These are phyloP conservation scores for Odontarrhena argentea DNA, from an alignment of 345 rosid genomes.

Conservation along the genomic window DNA sequence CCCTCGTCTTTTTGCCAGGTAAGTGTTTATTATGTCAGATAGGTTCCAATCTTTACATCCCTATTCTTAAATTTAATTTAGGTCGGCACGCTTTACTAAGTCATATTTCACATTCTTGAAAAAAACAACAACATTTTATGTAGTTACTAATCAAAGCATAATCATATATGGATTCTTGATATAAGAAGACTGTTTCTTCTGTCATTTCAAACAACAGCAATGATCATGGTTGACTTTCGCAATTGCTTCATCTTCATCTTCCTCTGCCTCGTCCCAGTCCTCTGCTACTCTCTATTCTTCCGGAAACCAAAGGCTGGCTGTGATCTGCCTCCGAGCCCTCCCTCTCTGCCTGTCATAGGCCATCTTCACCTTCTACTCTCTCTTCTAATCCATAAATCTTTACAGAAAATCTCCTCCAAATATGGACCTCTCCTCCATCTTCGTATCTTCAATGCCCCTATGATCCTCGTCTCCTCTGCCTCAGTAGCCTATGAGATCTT, in stretches of 20 bases:
- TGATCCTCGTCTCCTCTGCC: no score
- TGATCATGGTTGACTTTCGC: not conserved
- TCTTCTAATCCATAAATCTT: constrained; percentile 17
- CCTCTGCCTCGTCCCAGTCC: constrained; percentile 1
- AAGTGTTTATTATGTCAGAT: no score
- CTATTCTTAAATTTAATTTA: no score
- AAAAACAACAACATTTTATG: no score
- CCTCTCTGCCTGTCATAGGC: constrained; percentile 40
- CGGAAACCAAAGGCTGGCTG: constrained; percentile 10
- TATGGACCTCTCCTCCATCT: constrained; percentile 27
- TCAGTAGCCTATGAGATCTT: not conserved
- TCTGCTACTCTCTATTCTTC: constrained; percentile 23
- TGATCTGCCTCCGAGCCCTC: constrained; percentile 39
- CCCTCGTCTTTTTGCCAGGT: no score
- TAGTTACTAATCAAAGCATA: no score
- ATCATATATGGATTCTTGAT: no score
- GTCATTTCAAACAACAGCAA: not conserved
- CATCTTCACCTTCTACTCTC: constrained; percentile 40
- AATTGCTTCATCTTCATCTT: not conserved
- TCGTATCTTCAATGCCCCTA: constrained; percentile 22
- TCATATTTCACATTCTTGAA: no score
- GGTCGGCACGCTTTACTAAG: no score
- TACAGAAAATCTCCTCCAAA: constrained; percentile 25
- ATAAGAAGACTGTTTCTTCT: no score
- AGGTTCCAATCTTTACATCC: no score